A percentile compares a stretch with the other conserved stretches of the same genome.
These are phyloP conservation scores for Desmodesmus armatus DNA, from an alignment of 139 green algal species.

Conservation along the genomic window DNA sequence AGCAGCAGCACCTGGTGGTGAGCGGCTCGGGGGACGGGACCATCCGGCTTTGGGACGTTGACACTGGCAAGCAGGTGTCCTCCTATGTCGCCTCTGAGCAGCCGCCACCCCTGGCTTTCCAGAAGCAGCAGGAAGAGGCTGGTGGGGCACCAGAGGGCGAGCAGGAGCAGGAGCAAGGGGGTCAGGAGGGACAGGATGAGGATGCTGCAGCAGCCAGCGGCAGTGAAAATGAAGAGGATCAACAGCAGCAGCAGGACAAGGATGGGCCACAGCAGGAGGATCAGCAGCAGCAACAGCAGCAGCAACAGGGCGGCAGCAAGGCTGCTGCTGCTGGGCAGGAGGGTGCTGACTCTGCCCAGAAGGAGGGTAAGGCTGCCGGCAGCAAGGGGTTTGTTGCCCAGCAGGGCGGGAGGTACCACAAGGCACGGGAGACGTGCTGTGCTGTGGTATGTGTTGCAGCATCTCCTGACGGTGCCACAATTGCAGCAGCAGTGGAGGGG, in stretches of 20 bases:
- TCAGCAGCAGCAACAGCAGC: conserved; percentile 11
- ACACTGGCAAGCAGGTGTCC: conserved; percentile 45
- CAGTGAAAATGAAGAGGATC: background rate
- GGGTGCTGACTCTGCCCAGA: background rate
- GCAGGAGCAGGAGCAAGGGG: background rate
- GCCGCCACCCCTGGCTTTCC: background rate
- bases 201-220: too few relatives aligned
- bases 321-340: too few relatives aligned
- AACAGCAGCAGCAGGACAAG: background rate
- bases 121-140: conserved; percentile 14
- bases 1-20: conserved; percentile 60
- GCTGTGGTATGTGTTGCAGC: conserved; percentile 52
- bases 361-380: background rate
- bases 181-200: background rate
- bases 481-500: conserved; percentile 60
- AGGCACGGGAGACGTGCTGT: conserved; percentile 12
- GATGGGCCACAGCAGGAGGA: background rate
- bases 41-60: conserved; percentile 73
- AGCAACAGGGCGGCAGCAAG: conserved; percentile 1
- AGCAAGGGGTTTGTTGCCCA: background rate
- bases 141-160: conserved; percentile 1
- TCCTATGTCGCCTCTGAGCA: conserved; percentile 49
- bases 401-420: conserved; percentile 14
- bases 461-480: conserved; percentile 26
- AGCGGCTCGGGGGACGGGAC: conserved; percentile 79